A percentile compares a stretch with the other conserved stretches of the same genome.
Conservation (phyloP, 495 filamentous ascomycete species). For the Penicillium lagena region DNA sequence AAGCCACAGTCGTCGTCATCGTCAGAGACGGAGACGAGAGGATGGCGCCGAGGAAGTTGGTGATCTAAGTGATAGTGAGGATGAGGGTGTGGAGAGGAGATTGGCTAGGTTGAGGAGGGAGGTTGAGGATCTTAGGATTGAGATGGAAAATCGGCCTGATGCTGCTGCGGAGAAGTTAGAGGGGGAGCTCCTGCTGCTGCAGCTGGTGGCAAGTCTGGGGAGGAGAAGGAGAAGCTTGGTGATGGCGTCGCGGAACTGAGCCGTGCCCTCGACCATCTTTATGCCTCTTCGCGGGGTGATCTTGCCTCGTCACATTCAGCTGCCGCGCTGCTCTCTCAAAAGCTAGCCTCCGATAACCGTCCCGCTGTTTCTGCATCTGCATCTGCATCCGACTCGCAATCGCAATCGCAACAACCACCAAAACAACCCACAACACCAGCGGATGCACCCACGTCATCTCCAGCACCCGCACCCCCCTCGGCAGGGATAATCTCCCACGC, state of each 20-base stretch:
- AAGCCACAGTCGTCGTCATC: conserved; percentile 42
- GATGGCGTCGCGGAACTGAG: conserved; percentile 56
- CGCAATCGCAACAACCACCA: background rate
- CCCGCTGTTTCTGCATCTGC: conserved; percentile 1
- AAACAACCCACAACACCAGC: background rate
- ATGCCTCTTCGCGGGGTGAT: conserved; percentile 35
- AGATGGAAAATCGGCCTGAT: conserved; percentile 36
- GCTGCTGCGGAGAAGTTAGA: conserved; percentile 5
- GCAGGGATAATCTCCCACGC: conserved; percentile 66
- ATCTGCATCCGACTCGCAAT: background rate
- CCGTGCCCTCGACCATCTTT: conserved; percentile 52
- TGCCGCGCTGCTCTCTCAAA: conserved; percentile 29
- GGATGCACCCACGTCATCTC: conserved; percentile 3
- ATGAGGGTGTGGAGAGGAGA: conserved; percentile 65
- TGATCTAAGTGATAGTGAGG: conserved; percentile 62
- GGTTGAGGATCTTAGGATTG: conserved; percentile 69
- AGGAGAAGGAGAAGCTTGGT: conserved; percentile 23
- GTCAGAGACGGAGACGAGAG: conserved; percentile 50
- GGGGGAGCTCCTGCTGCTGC: background rate
- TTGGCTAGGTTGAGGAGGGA: conserved; percentile 73
- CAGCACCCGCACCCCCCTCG: conserved; percentile 27
- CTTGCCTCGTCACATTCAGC: conserved; percentile 23
- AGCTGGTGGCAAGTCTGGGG: conserved; percentile 6
- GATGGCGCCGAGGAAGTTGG: conserved; percentile 52
- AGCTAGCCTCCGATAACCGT: conserved; percentile 13